Evolutionary conservation across 306 rosid genomes (phyloP).

Genomic region (Rubus parviflorus): DNA sequence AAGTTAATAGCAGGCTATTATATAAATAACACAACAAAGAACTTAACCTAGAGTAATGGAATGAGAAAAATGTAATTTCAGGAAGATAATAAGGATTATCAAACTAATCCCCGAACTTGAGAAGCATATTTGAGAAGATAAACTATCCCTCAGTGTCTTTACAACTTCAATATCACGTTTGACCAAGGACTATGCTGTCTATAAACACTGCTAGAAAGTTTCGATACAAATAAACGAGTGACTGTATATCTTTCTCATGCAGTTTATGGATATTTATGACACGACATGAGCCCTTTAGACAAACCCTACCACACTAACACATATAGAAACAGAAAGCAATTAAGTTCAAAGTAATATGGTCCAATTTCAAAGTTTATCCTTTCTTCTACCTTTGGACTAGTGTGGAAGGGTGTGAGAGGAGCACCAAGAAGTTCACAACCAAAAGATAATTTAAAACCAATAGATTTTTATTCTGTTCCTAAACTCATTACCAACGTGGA

Average conservation of each 20-base stretch:
- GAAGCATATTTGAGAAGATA: not conserved
- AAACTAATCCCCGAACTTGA: not conserved
- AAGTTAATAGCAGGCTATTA: not conserved
- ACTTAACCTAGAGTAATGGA: not conserved
- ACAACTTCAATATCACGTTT: not conserved
- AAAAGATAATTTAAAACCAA: not conserved
- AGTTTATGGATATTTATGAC: not conserved
- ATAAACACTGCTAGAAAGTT: not conserved
- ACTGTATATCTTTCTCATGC: not conserved
- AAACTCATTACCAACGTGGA: not conserved
- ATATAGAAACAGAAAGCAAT: not conserved
- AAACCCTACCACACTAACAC: not conserved
- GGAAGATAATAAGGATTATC: not conserved
- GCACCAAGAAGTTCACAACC: not conserved
- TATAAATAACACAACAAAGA: not conserved
- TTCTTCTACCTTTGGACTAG: not conserved
- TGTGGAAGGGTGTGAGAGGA: not conserved
- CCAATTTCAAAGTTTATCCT: slow-evolving; percentile 4
- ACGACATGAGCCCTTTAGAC: not conserved
- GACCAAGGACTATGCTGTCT: not conserved
- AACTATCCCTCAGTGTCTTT: not conserved
- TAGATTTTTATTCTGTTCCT: not conserved
- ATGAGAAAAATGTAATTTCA: not conserved
- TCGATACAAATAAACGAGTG: not conserved
- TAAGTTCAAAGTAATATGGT: not conserved